These are phyloP conservation scores for Pichia cabralensis DNA, from an alignment of 805 yeast genomes.

Conservation along the genomic window DNA sequence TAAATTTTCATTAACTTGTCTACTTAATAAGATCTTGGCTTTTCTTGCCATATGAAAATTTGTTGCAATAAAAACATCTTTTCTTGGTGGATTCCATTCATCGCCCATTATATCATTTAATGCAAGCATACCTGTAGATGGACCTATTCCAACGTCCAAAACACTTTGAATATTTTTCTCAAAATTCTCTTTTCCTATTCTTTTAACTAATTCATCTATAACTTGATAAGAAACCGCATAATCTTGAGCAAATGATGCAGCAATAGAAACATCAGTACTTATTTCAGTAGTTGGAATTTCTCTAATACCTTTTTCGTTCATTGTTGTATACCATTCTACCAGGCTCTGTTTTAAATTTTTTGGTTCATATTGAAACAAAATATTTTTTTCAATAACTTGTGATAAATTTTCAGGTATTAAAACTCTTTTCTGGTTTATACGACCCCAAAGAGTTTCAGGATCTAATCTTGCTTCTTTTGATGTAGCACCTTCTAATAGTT, in stretches of 20 bases:
- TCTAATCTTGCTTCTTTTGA: conserved; percentile 48
- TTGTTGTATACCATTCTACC: conserved; percentile 23
- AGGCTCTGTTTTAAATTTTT: conserved; percentile 53
- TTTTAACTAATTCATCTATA: conserved; percentile 50
- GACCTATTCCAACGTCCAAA: conserved; percentile 81
- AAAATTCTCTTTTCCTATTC: conserved; percentile 44
- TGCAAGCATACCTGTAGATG: conserved; percentile 86
- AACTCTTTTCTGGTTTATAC: conserved; percentile 41
- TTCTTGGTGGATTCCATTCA: conserved; percentile 47
- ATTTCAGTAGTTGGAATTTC: conserved; percentile 26
- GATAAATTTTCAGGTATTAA: conserved; percentile 48
- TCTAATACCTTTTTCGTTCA: conserved; percentile 47
- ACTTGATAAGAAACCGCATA: conserved; percentile 63
- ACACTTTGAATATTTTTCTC: conserved; percentile 46
- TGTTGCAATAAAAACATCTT: conserved; percentile 69
- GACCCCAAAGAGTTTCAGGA: conserved; percentile 46
- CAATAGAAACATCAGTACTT: conserved; percentile 74
- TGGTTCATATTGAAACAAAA: conserved; percentile 52
- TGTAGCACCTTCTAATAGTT: conserved; percentile 28
- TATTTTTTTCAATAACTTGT: conserved; percentile 51
- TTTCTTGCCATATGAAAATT: conserved; percentile 63
- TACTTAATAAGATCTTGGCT: conserved; percentile 65
- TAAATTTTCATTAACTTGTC: conserved; percentile 48
- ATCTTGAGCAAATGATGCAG: conserved; percentile 70
- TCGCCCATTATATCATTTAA: conserved; percentile 73